Conservation (phyloP, 352 stramenopile genomes). For the Globisporangium splendens region DNA sequence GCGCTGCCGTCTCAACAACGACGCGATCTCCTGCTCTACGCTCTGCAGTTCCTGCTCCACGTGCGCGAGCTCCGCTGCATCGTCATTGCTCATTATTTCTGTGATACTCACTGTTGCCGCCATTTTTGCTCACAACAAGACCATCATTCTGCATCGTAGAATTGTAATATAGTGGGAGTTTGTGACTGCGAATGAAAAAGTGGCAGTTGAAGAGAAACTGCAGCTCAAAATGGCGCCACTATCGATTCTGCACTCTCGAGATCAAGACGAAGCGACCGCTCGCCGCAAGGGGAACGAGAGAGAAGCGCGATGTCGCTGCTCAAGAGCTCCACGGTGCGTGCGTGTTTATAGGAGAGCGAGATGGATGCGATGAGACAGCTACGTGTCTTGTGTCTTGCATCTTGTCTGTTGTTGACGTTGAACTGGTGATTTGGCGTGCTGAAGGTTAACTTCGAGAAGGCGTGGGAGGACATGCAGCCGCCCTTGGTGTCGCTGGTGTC, state of each 20-base stretch:
- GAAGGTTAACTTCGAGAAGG: slow-evolving; percentile 83
- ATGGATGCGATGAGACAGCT: too few species aligned
- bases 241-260: too few species aligned
- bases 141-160: too few species aligned
- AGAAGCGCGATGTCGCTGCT: slow-evolving; percentile 88
- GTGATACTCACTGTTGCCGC: too few species aligned
- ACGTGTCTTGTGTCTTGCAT: too few species aligned
- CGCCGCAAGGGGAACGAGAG: too few species aligned
- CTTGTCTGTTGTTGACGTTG: background rate
- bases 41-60: slow-evolving; percentile 53
- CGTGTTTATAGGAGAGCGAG: background rate
- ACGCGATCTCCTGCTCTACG: slow-evolving; percentile 51
- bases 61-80: slow-evolving; percentile 34
- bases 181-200: background rate
- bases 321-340: slow-evolving; percentile 67
- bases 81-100: slow-evolving; percentile 3
- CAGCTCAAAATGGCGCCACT: too few species aligned
- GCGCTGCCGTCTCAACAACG: slow-evolving; percentile 45
- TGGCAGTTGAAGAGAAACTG: background rate
- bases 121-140: too few species aligned
- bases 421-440: background rate
- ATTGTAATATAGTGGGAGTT: too few species aligned
- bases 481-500: slow-evolving; percentile 74
- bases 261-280: too few species aligned
- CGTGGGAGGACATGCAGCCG: slow-evolving; percentile 82